Base-by-base conservation (phyloP, 495 filamentous ascomycete genomes). In the Penicillium herquei region DNA sequence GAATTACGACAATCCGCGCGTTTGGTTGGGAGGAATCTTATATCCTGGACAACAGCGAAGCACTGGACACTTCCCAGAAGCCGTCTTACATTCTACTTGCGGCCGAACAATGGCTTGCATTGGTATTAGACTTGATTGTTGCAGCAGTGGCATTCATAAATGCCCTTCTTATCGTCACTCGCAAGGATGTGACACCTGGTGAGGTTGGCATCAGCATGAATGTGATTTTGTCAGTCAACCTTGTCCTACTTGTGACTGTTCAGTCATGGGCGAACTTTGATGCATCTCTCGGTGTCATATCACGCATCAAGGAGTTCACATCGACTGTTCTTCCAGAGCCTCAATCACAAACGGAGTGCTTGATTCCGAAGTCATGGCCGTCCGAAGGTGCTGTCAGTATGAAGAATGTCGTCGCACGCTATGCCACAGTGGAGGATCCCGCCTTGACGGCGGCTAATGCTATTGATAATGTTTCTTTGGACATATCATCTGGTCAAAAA, bases 31-130 rank as follows among this genome's bases (percentile, higher is more conserved):
- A 76, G 0, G 8, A 35, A 2, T 17, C 30, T 12, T 44, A 62
- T 78, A 35, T 4, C 6, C 6, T 39, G 14, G 12, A 37, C 72
- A 71, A 8, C 86, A 84, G 54, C 74, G 44, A 66, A 76, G 3
- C 69, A 75, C 72, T 91, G 3, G 83, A 91, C 63, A 68, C 33
- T 74, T 82, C 70, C 56, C 78, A 58, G 66, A 75, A 30, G 63
- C 84, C 47, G 73, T 75, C 31, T 80, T 83, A 84, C 55, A 76
- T 80, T 82, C 69, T 72, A 73, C 54, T 85, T 78, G 79, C 68
- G 80, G 26, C 88, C 79, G 70, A 88, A 81, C 75, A 83, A 39
- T 90, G 88, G 85, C 78, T 92, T 61, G 76, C 75, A 9, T 77
- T 86, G 61, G 77, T 85, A 7, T 79, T 90, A 76, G 66, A 82